A percentile compares a stretch with the other conserved stretches of the same genome.
These are phyloP conservation scores for Thielaviopsis euricoi DNA, from an alignment of 2,329 filamentous ascomycete species.

Conservation along the genomic window DNA sequence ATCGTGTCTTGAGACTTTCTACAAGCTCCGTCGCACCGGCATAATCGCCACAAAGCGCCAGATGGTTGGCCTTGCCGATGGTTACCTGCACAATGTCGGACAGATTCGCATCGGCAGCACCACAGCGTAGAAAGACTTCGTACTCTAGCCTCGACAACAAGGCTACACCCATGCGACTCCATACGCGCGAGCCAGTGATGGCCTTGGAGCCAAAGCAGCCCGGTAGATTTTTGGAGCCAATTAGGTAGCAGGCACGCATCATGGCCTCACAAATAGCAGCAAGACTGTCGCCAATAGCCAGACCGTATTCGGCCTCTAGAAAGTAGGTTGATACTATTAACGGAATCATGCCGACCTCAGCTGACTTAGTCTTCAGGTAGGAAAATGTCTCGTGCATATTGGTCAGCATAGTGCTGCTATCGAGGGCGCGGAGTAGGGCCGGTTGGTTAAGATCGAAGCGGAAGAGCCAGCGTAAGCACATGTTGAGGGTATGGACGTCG, in stretches of 20 bases:
- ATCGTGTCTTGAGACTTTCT: background rate
- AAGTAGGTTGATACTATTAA: conserved; percentile 70
- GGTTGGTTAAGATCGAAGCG: conserved; percentile 83
- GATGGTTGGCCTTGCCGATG: conserved; percentile 40
- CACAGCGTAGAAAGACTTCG: conserved; percentile 54
- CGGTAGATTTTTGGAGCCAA: conserved; percentile 1
- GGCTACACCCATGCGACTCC: conserved; percentile 48
- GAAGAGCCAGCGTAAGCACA: conserved; percentile 88
- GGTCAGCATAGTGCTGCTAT: conserved; percentile 56
- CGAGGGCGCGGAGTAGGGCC: conserved; percentile 51
- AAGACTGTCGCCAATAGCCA: conserved; percentile 55
- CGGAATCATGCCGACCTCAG: conserved; percentile 72
- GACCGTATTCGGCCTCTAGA: conserved; percentile 66
- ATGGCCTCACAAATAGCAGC: conserved; percentile 26
- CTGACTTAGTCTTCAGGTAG: conserved; percentile 74
- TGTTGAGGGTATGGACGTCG: conserved; percentile 85
- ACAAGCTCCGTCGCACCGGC: background rate
- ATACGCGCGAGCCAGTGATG: conserved; percentile 25
- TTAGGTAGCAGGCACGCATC: conserved; percentile 12
- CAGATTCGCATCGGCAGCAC: conserved; percentile 33
- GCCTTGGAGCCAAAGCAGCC: background rate
- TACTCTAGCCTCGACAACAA: conserved; percentile 38
- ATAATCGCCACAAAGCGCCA: background rate
- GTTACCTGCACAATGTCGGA: conserved; percentile 57
- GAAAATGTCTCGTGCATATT: conserved; percentile 66